phyloP scores from a whole-genome alignment of 1,284 basidiomycete species.

The Fomitopsis palustris region DNA sequence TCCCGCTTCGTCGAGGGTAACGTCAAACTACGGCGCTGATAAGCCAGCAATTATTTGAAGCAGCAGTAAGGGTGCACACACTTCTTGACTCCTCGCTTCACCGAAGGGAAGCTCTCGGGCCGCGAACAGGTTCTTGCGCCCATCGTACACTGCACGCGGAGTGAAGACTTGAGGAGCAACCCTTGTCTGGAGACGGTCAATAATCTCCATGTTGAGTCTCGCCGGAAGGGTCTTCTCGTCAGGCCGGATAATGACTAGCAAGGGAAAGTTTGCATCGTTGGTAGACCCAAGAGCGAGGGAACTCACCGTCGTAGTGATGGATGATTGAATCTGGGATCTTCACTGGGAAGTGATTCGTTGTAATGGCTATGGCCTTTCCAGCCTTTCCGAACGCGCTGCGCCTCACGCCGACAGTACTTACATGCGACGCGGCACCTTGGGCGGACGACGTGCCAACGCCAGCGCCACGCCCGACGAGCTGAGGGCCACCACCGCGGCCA shows the following conservation, averaged over 20 bases:
- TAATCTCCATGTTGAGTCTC: constrained; percentile 62
- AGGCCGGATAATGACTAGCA: constrained; percentile 45
- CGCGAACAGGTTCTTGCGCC: constrained; percentile 73
- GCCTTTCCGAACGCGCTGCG: constrained; percentile 57
- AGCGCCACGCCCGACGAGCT: constrained; percentile 26
- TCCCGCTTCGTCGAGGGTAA: constrained; percentile 41
- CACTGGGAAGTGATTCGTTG: constrained; percentile 62
- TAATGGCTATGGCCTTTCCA: constrained; percentile 50
- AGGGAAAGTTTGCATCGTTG: neutral
- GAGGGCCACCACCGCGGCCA: constrained; percentile 13
- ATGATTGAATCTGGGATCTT: constrained; percentile 59
- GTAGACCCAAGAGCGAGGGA: neutral
- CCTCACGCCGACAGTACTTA: constrained; percentile 58
- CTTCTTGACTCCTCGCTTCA: constrained; percentile 43
- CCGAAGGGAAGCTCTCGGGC: constrained; percentile 54
- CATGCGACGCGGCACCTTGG: constrained; percentile 34
- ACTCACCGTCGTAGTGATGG: constrained; percentile 72
- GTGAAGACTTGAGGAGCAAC: constrained; percentile 60
- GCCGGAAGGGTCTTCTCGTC: constrained; percentile 65
- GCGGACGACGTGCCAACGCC: constrained; percentile 30
- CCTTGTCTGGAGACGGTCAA: constrained; percentile 52
- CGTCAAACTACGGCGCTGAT: constrained; percentile 48
- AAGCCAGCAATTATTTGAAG: neutral
- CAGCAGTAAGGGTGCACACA: constrained; percentile 12
- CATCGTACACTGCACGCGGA: constrained; percentile 68